phyloP scores from a whole-genome alignment of 2,329 filamentous ascomycete genomes.

The Arthrobotrys entomopaga region DNA sequence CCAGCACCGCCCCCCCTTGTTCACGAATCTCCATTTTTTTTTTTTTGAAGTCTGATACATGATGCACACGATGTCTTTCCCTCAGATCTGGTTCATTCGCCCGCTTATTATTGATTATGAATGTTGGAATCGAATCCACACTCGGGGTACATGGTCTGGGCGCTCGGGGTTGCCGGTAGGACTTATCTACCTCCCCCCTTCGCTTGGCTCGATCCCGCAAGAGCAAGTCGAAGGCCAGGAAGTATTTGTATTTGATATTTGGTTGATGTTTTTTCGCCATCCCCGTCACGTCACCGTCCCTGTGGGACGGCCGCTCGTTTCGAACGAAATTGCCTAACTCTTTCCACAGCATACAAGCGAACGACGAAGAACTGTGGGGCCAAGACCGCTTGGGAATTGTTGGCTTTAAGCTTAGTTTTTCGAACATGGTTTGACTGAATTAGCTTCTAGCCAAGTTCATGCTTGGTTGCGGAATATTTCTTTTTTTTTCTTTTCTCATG shows the following conservation, averaged over 20 bases:
- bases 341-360: not conserved
- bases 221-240: not conserved
- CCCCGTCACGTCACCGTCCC: constrained; percentile 48
- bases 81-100: not conserved
- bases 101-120: too few species aligned
- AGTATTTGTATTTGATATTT: constrained; percentile 49
- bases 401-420: constrained; percentile 31
- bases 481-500: not conserved
- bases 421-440: not conserved
- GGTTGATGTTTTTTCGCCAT: constrained; percentile 4
- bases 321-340: not conserved
- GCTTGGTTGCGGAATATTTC: not conserved
- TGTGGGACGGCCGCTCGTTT: constrained; percentile 1
- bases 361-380: constrained; percentile 11
- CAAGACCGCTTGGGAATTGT: constrained; percentile 28
- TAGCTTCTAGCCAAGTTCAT: constrained; percentile 4
- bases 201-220: constrained; percentile 8
- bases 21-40: too few species aligned
- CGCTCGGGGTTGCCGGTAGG: constrained; percentile 3
- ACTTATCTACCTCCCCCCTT: not conserved
- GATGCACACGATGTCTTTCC: not conserved
- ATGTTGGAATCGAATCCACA: not conserved
- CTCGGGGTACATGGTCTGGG: too few species aligned
- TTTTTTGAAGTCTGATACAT: too few species aligned
- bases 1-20: constrained; percentile 27